A percentile compares a stretch with the other conserved stretches of the same genome.
phyloP scores from a whole-genome alignment of 1,284 basidiomycete species.

The Leccinum variabile region DNA sequence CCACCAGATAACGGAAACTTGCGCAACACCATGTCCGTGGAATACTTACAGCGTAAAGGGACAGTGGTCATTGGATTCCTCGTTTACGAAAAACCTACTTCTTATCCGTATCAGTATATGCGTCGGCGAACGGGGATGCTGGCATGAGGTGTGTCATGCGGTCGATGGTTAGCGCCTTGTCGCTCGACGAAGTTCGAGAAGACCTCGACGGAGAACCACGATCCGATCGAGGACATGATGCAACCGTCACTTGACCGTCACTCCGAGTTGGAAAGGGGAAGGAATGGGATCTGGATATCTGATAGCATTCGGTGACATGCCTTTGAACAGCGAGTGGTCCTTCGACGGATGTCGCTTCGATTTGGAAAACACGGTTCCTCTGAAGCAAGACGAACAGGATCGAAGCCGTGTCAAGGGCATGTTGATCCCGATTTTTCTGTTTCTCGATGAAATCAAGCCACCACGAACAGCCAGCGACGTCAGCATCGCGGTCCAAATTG shows the following conservation, averaged over 20 bases:
- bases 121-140: background rate
- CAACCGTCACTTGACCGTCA: background rate
- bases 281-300: background rate
- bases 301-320: background rate
- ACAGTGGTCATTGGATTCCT: too few relatives aligned
- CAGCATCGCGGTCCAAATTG: background rate
- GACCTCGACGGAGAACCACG: background rate
- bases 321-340: background rate
- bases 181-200: background rate
- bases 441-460: background rate
- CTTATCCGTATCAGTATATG: background rate
- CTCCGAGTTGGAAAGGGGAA: background rate
- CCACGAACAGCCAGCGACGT: background rate
- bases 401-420: background rate
- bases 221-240: background rate
- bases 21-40: conserved; percentile 2
- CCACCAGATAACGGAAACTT: background rate
- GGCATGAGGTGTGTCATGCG: background rate
- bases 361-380: background rate
- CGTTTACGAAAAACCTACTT: background rate
- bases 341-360: background rate
- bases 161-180: background rate
- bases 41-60: background rate
- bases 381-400: background rate
- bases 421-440: background rate